phyloP scores from a whole-genome alignment of 108 stramenopile species.

The Schizochytrium sp. region DNA sequence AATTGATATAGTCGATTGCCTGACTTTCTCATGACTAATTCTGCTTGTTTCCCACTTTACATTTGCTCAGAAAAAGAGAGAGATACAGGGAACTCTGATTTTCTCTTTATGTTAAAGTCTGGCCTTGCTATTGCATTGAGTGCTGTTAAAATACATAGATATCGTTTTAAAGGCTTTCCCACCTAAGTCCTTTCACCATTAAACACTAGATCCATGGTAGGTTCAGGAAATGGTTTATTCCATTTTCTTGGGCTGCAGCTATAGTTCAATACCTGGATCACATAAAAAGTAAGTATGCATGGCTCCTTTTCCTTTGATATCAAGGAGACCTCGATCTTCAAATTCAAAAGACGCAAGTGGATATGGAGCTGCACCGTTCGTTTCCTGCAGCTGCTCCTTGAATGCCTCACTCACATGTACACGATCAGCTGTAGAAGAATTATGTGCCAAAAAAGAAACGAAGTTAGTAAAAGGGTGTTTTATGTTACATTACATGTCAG shows the following conservation, averaged over 20 bases:
- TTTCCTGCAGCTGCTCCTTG: neutral
- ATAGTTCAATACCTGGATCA: neutral
- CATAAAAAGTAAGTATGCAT: constrained; percentile 62
- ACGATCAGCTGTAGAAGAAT: neutral
- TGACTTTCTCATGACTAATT: too few species aligned
- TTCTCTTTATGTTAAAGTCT: too few species aligned
- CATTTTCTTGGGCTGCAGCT: neutral
- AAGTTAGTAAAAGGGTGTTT: neutral
- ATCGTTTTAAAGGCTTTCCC: too few species aligned
- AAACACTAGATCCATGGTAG: neutral
- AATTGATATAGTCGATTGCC: too few species aligned
- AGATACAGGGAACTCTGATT: too few species aligned
- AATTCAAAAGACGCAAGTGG: neutral
- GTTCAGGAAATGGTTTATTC: neutral
- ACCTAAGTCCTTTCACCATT: too few species aligned
- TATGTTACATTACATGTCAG: neutral
- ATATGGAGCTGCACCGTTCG: neutral
- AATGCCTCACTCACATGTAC: constrained; percentile 58
- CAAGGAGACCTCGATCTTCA: constrained; percentile 11
- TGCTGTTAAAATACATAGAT: too few species aligned
- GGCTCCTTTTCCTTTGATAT: constrained; percentile 63
- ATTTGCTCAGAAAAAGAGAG: too few species aligned
- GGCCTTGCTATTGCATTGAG: too few species aligned
- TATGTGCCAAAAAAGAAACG: neutral
- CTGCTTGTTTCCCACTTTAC: too few species aligned